Percentiles rank a stretch among this genome's conserved stretches.
Evolutionary conservation across 441 rosid species (phyloP).

Genomic region (Adansonia madagascariensis): DNA sequence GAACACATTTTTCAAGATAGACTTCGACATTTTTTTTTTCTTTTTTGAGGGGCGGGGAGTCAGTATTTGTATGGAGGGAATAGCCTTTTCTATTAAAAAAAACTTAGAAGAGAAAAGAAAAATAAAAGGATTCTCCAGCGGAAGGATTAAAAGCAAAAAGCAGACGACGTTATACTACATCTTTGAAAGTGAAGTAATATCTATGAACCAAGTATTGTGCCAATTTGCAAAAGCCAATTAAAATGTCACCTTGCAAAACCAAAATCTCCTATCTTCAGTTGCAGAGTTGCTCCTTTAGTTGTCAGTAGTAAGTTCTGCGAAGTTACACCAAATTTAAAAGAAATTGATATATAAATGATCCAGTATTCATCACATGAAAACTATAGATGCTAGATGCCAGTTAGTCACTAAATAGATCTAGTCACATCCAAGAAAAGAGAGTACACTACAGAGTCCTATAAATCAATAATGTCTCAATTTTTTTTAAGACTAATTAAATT

Average conservation of each 20-base stretch:
- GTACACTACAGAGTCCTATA: slow-evolving; percentile 1
- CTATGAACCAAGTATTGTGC: background rate
- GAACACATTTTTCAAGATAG: background rate
- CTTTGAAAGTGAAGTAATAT: slow-evolving; percentile 3
- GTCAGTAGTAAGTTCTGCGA: slow-evolving; percentile 78
- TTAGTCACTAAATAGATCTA: slow-evolving; percentile 16
- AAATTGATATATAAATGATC: slow-evolving; percentile 1
- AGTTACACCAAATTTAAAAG: slow-evolving; percentile 23
- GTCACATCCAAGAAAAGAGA: slow-evolving; percentile 2
- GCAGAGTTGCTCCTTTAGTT: slow-evolving; percentile 54
- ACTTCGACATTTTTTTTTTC: background rate
- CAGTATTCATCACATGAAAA: slow-evolving; percentile 22
- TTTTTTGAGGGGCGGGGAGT: background rate
- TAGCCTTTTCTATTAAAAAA: slow-evolving; percentile 28
- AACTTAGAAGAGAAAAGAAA: slow-evolving; percentile 15
- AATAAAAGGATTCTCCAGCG: background rate
- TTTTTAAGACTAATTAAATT: background rate
- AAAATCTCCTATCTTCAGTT: slow-evolving; percentile 85
- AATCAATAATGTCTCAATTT: background rate
- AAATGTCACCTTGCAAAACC: slow-evolving; percentile 83
- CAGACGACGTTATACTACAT: slow-evolving; percentile 1
- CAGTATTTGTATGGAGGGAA: background rate
- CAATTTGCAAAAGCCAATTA: background rate
- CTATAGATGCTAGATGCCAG: slow-evolving; percentile 13
- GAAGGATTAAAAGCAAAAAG: slow-evolving; percentile 22